Percentiles rank a stretch among this genome's conserved stretches.
Evolutionary conservation across 257 asterid genomes (phyloP).

Genomic region (Lithospermum erythrorhizon): DNA sequence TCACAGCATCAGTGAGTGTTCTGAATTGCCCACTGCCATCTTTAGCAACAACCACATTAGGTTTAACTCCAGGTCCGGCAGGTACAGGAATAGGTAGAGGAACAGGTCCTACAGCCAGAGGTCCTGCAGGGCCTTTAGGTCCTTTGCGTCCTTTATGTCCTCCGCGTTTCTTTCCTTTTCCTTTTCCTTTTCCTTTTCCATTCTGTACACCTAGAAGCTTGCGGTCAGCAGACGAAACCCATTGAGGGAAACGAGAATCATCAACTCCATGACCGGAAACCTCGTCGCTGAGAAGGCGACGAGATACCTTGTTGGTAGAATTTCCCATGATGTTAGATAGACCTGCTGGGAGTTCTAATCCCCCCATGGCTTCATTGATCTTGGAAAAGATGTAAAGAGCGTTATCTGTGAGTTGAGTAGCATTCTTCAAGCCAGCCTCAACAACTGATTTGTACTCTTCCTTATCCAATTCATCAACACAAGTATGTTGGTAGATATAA

Average conservation of each 20-base stretch:
- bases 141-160: too few species aligned
- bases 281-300: slow-evolving; percentile 8
- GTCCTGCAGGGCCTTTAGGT: too few species aligned
- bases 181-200: too few species aligned
- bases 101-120: too few species aligned
- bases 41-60: slow-evolving; percentile 42
- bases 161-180: too few species aligned
- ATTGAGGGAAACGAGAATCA: slow-evolving; percentile 15
- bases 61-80: neutral
- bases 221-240: slow-evolving; percentile 28
- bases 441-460: slow-evolving; percentile 16
- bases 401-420: slow-evolving; percentile 29
- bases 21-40: slow-evolving; percentile 56
- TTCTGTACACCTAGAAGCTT: neutral
- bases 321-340: neutral
- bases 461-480: slow-evolving; percentile 28
- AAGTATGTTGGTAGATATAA: slow-evolving; percentile 28
- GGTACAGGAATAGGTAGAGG: too few species aligned
- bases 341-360: slow-evolving; percentile 15
- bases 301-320: neutral
- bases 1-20: slow-evolving; percentile 40
- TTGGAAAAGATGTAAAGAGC: slow-evolving; percentile 29
- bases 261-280: neutral
- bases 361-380: slow-evolving; percentile 15
- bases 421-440: slow-evolving; percentile 13